Base-by-base conservation (phyloP, 2,329 filamentous ascomycete genomes). In the Diaporthe aspalathi region DNA sequence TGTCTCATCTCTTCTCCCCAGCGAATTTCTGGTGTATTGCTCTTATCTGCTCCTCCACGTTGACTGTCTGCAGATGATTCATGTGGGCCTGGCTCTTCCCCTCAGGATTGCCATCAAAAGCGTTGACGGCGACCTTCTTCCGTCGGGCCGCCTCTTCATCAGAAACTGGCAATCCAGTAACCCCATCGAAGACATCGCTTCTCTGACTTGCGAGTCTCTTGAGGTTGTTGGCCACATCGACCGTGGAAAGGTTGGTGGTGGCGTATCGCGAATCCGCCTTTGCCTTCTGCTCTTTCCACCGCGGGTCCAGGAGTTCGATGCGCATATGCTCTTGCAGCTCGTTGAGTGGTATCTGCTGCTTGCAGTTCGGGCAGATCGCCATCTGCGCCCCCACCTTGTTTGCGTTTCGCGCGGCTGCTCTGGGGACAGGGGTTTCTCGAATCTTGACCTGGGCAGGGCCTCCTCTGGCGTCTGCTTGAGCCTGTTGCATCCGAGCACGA, bases 211-310 rank as follows among this genome's bases (percentile, higher is more conserved):
- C 94, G 66, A 98, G 86, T n/a, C 95, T 92, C 85, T 98, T 98
- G 74, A 98, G 88, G 79, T 98, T 98, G 80, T 94, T 95, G 66
- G 94, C 95, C 56, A 97, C 94, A 76, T 98, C 95, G 43, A 88
- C 90, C 4, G 94, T 95, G 1, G 92, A 93, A 12, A 97, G 83
- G 77, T 97, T 98, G 12, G 94, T 97, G 0, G 93, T 95, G 1
- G 93, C 90, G 74, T 92, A 94, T 73, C 95, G 92, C 16, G 93
- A 90, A 56, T 97, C 94, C 20, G 93, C 91, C 80, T 97, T 97
- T 71, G 93, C 93, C 76, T 94, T 94, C 80, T 98, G 95, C 79
- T 98, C 95, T 80, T 97, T 97, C 95, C 95, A 98, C 72, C 93
- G 90, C 0, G 95, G 95, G 79, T 98, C 95, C 72, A 98, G 88